These are phyloP conservation scores for Gelatoporia subvermispora DNA, from an alignment of 768 basidiomycete genomes.

Conservation along the genomic window DNA sequence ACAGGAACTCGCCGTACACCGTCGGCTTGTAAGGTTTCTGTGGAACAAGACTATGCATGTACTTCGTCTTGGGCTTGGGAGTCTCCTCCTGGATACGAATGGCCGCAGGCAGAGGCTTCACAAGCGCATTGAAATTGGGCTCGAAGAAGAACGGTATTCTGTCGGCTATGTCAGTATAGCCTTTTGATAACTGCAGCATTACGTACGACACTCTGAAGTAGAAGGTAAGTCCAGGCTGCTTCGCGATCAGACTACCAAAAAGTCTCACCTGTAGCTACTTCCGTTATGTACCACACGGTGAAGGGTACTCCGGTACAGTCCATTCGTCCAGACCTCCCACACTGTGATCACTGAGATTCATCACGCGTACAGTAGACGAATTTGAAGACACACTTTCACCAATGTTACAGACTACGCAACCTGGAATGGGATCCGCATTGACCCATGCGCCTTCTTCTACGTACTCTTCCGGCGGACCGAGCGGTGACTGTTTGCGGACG, in stretches of 20 bases:
- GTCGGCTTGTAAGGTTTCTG: conserved; percentile 40
- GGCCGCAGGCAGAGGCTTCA: conserved; percentile 63
- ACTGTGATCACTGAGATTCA: conserved; percentile 36
- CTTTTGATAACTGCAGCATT: background rate
- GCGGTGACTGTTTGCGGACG: conserved; percentile 21
- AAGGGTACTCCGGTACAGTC: conserved; percentile 83
- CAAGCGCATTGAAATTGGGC: conserved; percentile 72
- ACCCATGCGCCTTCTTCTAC: conserved; percentile 69
- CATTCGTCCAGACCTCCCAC: conserved; percentile 92
- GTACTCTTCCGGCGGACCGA: conserved; percentile 44
- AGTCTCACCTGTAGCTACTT: conserved; percentile 53
- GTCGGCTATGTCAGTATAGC: background rate
- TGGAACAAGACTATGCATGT: conserved; percentile 8
- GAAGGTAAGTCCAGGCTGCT: background rate
- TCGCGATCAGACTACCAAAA: background rate
- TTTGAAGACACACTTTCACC: conserved; percentile 71
- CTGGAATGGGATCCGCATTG: conserved; percentile 76
- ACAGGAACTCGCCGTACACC: conserved; percentile 76
- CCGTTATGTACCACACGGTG: conserved; percentile 82
- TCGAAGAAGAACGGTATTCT: conserved; percentile 95
- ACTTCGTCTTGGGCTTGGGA: conserved; percentile 8
- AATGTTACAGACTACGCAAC: conserved; percentile 86
- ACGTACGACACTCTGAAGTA: conserved; percentile 64
- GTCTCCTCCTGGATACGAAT: conserved; percentile 36
- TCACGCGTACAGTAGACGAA: background rate